Conservation (phyloP, 495 filamentous ascomycete species). For the Bombardia bombarda region DNA sequence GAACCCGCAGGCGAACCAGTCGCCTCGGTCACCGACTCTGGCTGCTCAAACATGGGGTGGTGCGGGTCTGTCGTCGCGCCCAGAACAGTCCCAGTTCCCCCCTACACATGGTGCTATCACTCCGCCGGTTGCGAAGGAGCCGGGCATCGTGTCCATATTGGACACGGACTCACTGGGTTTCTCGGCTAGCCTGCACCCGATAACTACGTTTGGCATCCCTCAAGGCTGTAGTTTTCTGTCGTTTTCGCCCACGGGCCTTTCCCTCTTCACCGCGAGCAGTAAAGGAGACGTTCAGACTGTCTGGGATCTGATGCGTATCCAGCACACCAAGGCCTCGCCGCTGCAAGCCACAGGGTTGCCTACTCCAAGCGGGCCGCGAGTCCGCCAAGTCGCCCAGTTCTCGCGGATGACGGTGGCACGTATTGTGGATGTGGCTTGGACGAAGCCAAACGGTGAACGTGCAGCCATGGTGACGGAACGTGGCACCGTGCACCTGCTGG, state of each 20-base stretch:
- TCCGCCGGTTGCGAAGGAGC: conserved; percentile 50
- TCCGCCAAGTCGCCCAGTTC: conserved; percentile 79
- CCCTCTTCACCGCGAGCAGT: conserved; percentile 78
- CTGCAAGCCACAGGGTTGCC: conserved; percentile 32
- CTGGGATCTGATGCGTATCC: conserved; percentile 82
- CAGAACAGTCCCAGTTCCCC: conserved; percentile 52
- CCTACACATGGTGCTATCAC: conserved; percentile 61
- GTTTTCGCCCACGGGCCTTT: conserved; percentile 75
- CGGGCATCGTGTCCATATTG: conserved; percentile 74
- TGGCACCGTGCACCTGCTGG: conserved; percentile 88
- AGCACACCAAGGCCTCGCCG: conserved; percentile 44
- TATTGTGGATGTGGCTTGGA: conserved; percentile 86
- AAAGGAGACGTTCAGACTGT: conserved; percentile 90
- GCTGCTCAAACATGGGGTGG: conserved; percentile 25
- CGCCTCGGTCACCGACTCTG: conserved; percentile 27
- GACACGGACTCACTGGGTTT: conserved; percentile 59
- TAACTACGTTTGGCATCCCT: conserved; percentile 72
- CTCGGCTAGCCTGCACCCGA: conserved; percentile 45
- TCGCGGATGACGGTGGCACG: conserved; percentile 83
- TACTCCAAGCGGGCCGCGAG: conserved; percentile 33
- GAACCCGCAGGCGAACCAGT: conserved; percentile 45
- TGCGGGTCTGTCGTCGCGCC: conserved; percentile 20
- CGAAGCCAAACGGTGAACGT: conserved; percentile 67
- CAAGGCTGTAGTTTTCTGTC: conserved; percentile 88
- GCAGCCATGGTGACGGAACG: conserved; percentile 82